Base-by-base conservation (phyloP, 176 grass and related monocot genomes). In the Oryza coarctata region DNA sequence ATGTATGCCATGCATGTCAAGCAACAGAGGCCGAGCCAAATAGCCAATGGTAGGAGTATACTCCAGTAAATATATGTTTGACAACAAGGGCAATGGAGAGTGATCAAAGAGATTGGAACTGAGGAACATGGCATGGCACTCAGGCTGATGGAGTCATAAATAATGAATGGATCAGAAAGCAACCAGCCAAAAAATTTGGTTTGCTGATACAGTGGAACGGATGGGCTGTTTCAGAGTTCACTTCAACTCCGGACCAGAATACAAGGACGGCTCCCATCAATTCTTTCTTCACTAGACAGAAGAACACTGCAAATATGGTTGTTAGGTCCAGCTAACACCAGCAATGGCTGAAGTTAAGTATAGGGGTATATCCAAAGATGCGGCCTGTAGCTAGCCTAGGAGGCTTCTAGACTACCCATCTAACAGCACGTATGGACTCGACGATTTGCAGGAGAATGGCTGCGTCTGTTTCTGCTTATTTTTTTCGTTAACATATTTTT, bases 371-470 rank as follows among this genome's bases (percentile, higher is more conserved):
- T 50, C 47, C 47, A 50, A 50, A 50, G 18, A 22, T 9, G 50
- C 20, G 50, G 50, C 50, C n/a, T 20, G 49, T 45, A 39, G 38
- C 38, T 39, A 39, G 38, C 38, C 38, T 39, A 39, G 38, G 38
- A 39, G 38, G 38, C 40, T 43, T 43, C 40, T 43, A 43, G 12
- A 43, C 11, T 12, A 43, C 62, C 70, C 23, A 18, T 31, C 43
- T 13, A 74, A 65, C 31, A 76, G 63, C 74, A 33, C 20, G 63
- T n/a, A n/a, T n/a, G n/a, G n/a, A n/a, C n/a, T n/a, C n/a, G n/a
- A n/a, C n/a, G n/a, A n/a, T n/a, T n/a, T n/a, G n/a, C n/a, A n/a
- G n/a, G n/a, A n/a, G n/a, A n/a, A n/a, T n/a, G n/a, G n/a, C n/a
- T n/a, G n/a, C n/a, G n/a, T n/a, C n/a, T n/a, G n/a, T n/a, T n/a